phyloP scores from a whole-genome alignment of 2,329 filamentous ascomycete species.

The Chrysoporthe puriensis region DNA sequence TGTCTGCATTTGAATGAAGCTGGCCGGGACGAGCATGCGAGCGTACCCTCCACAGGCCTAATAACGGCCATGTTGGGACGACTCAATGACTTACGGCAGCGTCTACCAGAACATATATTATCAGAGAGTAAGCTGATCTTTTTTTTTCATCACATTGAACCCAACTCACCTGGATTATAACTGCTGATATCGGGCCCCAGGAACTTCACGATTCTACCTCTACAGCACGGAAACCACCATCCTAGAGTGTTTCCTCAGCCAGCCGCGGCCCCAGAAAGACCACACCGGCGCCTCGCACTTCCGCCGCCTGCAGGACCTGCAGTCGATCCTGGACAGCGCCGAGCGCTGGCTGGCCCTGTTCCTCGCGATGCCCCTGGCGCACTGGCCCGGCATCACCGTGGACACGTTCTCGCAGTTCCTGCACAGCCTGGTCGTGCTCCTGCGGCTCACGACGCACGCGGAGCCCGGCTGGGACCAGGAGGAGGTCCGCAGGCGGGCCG shows the following conservation, averaged over 20 bases:
- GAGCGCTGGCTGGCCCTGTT: constrained; percentile 31
- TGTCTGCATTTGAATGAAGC: constrained; percentile 22
- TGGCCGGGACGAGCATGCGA: not conserved
- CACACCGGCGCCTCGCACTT: constrained; percentile 22
- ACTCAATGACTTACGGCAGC: constrained; percentile 30
- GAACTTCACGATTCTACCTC: constrained; percentile 31
- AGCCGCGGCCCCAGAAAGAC: constrained; percentile 14
- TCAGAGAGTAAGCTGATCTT: constrained; percentile 28
- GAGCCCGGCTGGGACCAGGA: constrained; percentile 34
- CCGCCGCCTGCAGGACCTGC: constrained; percentile 32
- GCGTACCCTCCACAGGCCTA: constrained; percentile 25
- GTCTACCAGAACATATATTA: constrained; percentile 24
- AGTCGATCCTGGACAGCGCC: constrained; percentile 27
- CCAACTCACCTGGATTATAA: not conserved
- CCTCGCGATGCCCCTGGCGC: constrained; percentile 25
- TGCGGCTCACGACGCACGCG: constrained; percentile 32
- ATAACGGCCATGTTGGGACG: constrained; percentile 30
- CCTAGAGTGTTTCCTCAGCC: constrained; percentile 27
- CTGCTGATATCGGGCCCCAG: constrained; percentile 16
- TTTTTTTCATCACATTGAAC: not conserved
- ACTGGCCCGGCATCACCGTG: constrained; percentile 32
- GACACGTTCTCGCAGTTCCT: constrained; percentile 34
- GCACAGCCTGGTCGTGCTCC: constrained; percentile 34
- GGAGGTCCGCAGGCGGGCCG: constrained; percentile 31
- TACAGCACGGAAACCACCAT: constrained; percentile 32